These are phyloP conservation scores for Nasturtium officinale DNA, from an alignment of 345 rosid genomes.

Conservation along the genomic window DNA sequence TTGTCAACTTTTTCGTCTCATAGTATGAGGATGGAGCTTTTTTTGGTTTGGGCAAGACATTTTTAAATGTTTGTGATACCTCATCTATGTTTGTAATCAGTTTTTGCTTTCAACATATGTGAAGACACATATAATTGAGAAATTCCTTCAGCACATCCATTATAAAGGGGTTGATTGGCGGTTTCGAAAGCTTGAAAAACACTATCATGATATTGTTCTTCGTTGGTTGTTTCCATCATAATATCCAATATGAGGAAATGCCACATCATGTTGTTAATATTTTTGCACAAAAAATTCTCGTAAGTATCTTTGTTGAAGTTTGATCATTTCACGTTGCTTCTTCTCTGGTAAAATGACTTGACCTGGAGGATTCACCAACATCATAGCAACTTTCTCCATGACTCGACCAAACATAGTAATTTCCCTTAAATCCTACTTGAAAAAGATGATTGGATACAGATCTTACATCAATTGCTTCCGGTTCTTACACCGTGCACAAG, in stretches of 20 bases:
- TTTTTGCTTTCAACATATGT: not conserved
- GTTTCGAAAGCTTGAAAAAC: not conserved
- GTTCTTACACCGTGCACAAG: not conserved
- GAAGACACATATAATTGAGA: not conserved
- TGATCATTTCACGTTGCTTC: not conserved
- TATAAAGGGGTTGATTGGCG: not conserved
- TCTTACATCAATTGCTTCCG: not conserved
- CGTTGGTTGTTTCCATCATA: not conserved
- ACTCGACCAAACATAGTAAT: not conserved
- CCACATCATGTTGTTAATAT: not conserved
- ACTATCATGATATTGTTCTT: not conserved
- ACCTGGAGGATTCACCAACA: not conserved
- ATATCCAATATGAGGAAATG: not conserved
- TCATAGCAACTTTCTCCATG: not conserved
- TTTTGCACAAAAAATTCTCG: not conserved
- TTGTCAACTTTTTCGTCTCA: too few relatives aligned
- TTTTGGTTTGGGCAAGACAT: too few relatives aligned
- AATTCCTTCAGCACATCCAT: not conserved
- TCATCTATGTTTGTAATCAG: not conserved
- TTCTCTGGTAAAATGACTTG: not conserved
- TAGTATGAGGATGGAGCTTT: too few relatives aligned
- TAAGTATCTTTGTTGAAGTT: not conserved
- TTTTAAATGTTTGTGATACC: too few relatives aligned
- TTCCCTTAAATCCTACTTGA: too few relatives aligned
- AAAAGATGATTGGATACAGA: too few relatives aligned